phyloP scores from a whole-genome alignment of 345 rosid genomes.

The Aquilaria sinensis region DNA sequence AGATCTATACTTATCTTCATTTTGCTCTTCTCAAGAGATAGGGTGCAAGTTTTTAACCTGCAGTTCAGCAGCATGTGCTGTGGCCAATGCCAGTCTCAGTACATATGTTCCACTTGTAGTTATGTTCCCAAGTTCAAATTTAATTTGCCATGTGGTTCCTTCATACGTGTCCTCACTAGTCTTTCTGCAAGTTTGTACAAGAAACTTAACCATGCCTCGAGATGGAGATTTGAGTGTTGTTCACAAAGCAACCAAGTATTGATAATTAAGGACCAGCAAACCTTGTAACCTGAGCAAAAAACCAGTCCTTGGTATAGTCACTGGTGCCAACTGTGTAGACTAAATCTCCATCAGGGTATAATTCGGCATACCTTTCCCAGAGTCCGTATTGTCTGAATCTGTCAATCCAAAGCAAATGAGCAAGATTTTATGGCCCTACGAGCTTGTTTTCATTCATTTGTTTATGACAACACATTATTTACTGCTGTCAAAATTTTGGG shows the following conservation, averaged over 20 bases:
- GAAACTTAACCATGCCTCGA: background rate
- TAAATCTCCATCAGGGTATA: constrained; percentile 68
- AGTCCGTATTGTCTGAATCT: constrained; percentile 89
- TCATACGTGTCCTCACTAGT: constrained; percentile 32
- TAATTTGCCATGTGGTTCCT: constrained; percentile 76
- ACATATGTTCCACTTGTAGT: constrained; percentile 25
- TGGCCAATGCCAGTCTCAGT: constrained; percentile 54
- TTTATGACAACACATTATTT: background rate
- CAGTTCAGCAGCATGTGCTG: constrained; percentile 44
- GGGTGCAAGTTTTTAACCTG: constrained; percentile 26
- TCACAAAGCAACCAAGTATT: background rate
- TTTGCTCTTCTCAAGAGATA: background rate
- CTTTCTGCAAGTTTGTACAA: constrained; percentile 33
- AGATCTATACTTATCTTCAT: background rate
- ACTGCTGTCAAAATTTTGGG: background rate
- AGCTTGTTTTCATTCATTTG: too few relatives aligned
- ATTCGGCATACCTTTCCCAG: constrained; percentile 85
- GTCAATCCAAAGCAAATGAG: constrained; percentile 6
- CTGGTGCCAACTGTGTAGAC: constrained; percentile 50
- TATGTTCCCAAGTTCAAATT: constrained; percentile 30
- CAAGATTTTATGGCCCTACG: background rate
- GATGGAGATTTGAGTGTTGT: too few relatives aligned
- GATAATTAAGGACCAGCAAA: constrained; percentile 16
- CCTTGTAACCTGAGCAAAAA: constrained; percentile 84
- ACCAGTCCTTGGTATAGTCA: constrained; percentile 70